Conservation (phyloP, 768 basidiomycete genomes). For the Candolleomyces eurysporus region DNA sequence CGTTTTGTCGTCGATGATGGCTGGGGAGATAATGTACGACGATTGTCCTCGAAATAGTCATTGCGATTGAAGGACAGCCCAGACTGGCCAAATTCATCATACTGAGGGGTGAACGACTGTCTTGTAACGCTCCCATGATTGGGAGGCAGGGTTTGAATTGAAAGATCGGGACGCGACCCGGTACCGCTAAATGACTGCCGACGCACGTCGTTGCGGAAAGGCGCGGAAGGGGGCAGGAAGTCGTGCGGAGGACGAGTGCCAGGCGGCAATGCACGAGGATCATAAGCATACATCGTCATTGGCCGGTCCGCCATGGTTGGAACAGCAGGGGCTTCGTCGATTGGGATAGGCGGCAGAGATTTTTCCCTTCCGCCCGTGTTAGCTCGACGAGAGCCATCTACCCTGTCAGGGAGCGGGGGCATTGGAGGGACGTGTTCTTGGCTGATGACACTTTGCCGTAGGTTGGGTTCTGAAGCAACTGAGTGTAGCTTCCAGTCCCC, state of each 20-base stretch:
- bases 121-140: slow-evolving; percentile 26
- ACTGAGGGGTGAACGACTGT: slow-evolving; percentile 41
- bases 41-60: slow-evolving; percentile 31
- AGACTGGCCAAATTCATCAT: slow-evolving; percentile 74
- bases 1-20: slow-evolving; percentile 48
- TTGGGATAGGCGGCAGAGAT: slow-evolving; percentile 76
- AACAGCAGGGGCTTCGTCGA: slow-evolving; percentile 42
- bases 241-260: slow-evolving; percentile 43
- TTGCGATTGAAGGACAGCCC: slow-evolving; percentile 50
- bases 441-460: slow-evolving; percentile 41
- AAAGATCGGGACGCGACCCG: slow-evolving; percentile 53
- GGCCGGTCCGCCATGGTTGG: slow-evolving; percentile 52
- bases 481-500: slow-evolving; percentile 43
- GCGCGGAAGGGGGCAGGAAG: slow-evolving; percentile 60
- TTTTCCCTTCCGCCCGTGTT: slow-evolving; percentile 56
- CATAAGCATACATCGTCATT: slow-evolving; percentile 63
- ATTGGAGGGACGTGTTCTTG: slow-evolving; percentile 28
- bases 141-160: slow-evolving; percentile 51
- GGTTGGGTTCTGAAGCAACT: slow-evolving; percentile 60
- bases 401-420: slow-evolving; percentile 18
- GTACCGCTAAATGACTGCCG: slow-evolving; percentile 79
- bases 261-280: slow-evolving; percentile 49
- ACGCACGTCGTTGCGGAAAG: slow-evolving; percentile 61
- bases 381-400: slow-evolving; percentile 14
- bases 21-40: slow-evolving; percentile 25